A percentile compares a stretch with the other conserved stretches of the same genome.
These are phyloP conservation scores for Penicillium occitanis DNA, from an alignment of 2,329 filamentous ascomycete species.

Conservation along the genomic window DNA sequence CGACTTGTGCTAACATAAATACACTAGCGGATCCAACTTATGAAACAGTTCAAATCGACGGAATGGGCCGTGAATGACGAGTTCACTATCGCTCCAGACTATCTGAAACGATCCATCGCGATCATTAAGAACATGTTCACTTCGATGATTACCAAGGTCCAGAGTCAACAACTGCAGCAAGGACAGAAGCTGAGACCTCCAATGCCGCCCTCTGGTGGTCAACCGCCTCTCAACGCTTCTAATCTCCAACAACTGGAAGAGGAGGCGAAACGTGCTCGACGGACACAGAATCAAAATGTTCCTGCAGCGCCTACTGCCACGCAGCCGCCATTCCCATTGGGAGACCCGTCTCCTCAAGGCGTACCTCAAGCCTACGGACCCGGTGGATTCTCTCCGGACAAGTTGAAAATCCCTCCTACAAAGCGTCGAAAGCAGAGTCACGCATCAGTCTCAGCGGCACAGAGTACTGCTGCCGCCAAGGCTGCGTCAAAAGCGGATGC, in stretches of 20 bases:
- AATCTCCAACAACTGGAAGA: conserved; percentile 51
- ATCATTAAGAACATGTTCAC: conserved; percentile 46
- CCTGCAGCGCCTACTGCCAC: conserved; percentile 52
- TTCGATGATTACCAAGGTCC: conserved; percentile 37
- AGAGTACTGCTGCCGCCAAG: conserved; percentile 25
- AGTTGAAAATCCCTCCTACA: conserved; percentile 57
- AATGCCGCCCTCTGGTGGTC: conserved; percentile 25
- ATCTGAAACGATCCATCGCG: conserved; percentile 37
- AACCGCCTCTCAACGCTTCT: conserved; percentile 44
- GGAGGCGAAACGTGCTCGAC: conserved; percentile 41
- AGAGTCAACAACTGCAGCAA: conserved; percentile 32
- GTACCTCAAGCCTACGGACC: conserved; percentile 57
- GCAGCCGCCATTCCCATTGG: conserved; percentile 54
- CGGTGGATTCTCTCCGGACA: conserved; percentile 55
- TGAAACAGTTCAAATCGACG: conserved; percentile 47
- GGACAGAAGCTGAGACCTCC: conserved; percentile 25
- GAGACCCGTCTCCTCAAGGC: conserved; percentile 56
- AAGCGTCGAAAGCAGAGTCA: conserved; percentile 59
- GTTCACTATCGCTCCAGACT: conserved; percentile 45
- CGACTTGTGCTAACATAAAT: not conserved
- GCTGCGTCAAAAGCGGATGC: conserved; percentile 23
- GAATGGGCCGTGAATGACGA: conserved; percentile 47
- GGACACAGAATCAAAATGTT: conserved; percentile 40
- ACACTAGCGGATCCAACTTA: conserved; percentile 44
- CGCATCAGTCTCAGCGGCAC: conserved; percentile 29